Evolutionary conservation across 495 filamentous ascomycete species (phyloP).

Genomic region (Aspergillus carlsbadensis): DNA sequence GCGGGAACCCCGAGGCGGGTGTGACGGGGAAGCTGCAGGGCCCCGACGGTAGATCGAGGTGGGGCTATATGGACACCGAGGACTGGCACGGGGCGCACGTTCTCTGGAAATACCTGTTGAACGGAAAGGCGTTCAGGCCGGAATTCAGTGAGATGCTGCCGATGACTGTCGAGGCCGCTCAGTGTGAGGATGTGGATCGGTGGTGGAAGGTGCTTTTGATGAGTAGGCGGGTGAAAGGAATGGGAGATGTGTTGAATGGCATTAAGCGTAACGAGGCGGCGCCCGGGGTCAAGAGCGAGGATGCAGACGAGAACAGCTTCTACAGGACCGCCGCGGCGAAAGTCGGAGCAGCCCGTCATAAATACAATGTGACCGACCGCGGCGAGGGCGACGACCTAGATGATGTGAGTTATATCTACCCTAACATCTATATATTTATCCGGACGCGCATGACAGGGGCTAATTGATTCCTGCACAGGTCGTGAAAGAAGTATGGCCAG

Average conservation of each 20-base stretch:
- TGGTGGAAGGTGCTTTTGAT: slow-evolving; percentile 17
- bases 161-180: not conserved
- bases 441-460: not conserved
- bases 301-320: not conserved
- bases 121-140: not conserved
- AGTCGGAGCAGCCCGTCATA: not conserved
- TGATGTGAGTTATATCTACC: not conserved
- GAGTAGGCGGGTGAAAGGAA: slow-evolving; percentile 8
- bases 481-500: slow-evolving; percentile 1
- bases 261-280: too few species aligned
- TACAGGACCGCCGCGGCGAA: not conserved
- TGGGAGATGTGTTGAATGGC: not conserved
- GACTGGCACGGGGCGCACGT: not conserved
- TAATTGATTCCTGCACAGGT: not conserved
- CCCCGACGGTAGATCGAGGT: too few species aligned
- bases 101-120: not conserved
- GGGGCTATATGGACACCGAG: not conserved
- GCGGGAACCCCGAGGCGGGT: not conserved
- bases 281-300: not conserved
- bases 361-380: not conserved
- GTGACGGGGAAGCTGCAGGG: not conserved
- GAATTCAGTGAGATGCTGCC: not conserved
- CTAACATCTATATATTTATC: not conserved
- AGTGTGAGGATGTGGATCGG: slow-evolving; percentile 10
- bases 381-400: not conserved